Base-by-base conservation (phyloP, 495 filamentous ascomycete species). In the Friedmanniomyces endolithicus region DNA sequence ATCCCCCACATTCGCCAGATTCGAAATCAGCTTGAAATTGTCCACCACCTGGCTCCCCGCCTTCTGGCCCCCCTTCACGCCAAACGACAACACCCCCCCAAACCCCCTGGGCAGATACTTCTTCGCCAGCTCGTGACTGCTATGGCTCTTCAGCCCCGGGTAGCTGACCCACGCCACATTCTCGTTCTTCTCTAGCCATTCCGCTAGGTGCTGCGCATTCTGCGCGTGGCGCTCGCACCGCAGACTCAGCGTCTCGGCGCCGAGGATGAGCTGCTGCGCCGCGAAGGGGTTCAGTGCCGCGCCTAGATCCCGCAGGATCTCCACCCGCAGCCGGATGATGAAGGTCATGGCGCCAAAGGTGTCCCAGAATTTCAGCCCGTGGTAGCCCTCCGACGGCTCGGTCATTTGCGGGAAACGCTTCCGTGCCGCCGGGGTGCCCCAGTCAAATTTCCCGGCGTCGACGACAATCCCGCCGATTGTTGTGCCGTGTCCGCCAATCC, bases 401-500 rank as follows among this genome's bases (percentile, higher is more conserved):
- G 85, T 81, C 71, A 98, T 86, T 68, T 96, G 87, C 1, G 94
- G 92, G 78, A 96, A 98, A 0, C 88, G 84, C 34, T 58, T 53
- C 34, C 59, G 29, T 57, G 82, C 81, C 27, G 74, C 87, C 63
- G 95, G 69, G 72, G 85, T 85, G 52, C 89, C 89, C 92, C 92
- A 98, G 75, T 96, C 85, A 68, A 98, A 98, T 63, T 90, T 94
- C 52, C 92, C 92, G 52, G 84, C 82, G 72, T 98, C 92, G 46
- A 98, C 72, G 14, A 98, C 77, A 19, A 96, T 78, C 40, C 94
- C 92, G 25, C 78, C 92, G 60, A 98, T 88, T 7, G 94, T 97
- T 27, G 94, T 97, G 41, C 92, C 92, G 68, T 98, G 92, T 33
- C 92, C 92, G 37, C 92, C 92, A 49, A 98, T 97, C 92, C 92